Percentiles rank a stretch among this genome's conserved stretches.
These are phyloP conservation scores for Halophytophthora batemanensis DNA, from an alignment of 352 stramenopile species.

Conservation along the genomic window DNA sequence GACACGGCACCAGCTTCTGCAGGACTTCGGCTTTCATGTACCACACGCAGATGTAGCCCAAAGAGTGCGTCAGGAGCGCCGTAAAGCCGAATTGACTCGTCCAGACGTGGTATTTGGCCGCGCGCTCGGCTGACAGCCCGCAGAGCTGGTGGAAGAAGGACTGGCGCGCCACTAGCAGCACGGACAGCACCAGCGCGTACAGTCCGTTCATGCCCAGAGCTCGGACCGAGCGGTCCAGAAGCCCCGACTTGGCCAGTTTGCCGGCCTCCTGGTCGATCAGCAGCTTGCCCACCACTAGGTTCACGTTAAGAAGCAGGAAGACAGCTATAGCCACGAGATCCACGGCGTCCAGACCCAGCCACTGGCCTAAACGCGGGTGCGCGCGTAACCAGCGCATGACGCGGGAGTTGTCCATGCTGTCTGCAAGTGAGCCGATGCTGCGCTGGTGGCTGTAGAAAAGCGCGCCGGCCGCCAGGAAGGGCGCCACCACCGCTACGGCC, in stretches of 20 bases:
- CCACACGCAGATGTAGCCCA: constrained; percentile 56
- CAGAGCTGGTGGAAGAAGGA: constrained; percentile 70
- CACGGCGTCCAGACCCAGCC: constrained; percentile 37
- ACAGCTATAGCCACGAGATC: constrained; percentile 38
- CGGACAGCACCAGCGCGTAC: constrained; percentile 49
- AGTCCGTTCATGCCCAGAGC: constrained; percentile 71
- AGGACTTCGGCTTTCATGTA: constrained; percentile 42
- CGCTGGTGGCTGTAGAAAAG: constrained; percentile 43
- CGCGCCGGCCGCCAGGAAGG: constrained; percentile 32
- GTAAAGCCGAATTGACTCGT: constrained; percentile 50
- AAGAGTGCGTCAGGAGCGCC: constrained; percentile 44
- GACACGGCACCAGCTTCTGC: constrained; percentile 56
- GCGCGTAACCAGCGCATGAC: constrained; percentile 26
- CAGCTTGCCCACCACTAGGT: constrained; percentile 60
- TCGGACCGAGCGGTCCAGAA: constrained; percentile 43
- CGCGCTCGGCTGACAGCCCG: constrained; percentile 50
- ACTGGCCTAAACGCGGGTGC: constrained; percentile 17
- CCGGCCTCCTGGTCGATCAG: constrained; percentile 59
- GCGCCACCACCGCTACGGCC: constrained; percentile 28
- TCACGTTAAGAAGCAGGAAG: constrained; percentile 59
- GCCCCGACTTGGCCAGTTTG: constrained; percentile 60
- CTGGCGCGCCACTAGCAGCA: constrained; percentile 54
- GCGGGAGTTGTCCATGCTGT: constrained; percentile 10
- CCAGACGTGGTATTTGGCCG: constrained; percentile 58
- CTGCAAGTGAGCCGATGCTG: constrained; percentile 8